phyloP scores from a whole-genome alignment of 345 rosid genomes.

The Camelina neglecta region DNA sequence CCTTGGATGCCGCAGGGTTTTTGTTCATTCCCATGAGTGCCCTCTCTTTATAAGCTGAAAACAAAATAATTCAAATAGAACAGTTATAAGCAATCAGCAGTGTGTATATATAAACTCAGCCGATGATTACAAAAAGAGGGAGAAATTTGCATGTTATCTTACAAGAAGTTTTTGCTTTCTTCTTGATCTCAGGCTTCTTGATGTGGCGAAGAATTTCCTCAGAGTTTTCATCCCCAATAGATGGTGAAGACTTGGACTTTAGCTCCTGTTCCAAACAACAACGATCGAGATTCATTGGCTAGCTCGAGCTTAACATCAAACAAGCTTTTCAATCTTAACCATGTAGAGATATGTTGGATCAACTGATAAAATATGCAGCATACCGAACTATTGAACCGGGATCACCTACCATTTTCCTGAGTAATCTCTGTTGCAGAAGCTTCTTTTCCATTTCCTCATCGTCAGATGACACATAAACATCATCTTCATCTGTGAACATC shows the following conservation, averaged over 20 bases:
- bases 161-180: slow-evolving; percentile 71
- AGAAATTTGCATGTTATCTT: slow-evolving; percentile 42
- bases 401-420: slow-evolving; percentile 68
- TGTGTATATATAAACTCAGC: slow-evolving; percentile 19
- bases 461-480: slow-evolving; percentile 77
- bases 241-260: slow-evolving; percentile 54
- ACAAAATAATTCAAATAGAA: neutral
- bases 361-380: slow-evolving; percentile 25
- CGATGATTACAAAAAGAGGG: slow-evolving; percentile 9
- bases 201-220: slow-evolving; percentile 71
- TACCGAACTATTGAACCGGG: neutral
- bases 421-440: slow-evolving; percentile 52
- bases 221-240: slow-evolving; percentile 60
- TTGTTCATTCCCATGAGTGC: slow-evolving; percentile 52
- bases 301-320: slow-evolving; percentile 21
- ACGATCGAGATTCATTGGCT: slow-evolving; percentile 2
- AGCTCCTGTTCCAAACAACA: slow-evolving; percentile 59
- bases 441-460: slow-evolving; percentile 80
- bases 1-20: slow-evolving; percentile 61
- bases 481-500: slow-evolving; percentile 89
- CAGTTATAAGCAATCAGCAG: slow-evolving; percentile 20
- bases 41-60: slow-evolving; percentile 59
- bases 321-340: slow-evolving; percentile 2
- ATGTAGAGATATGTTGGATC: slow-evolving; percentile 4
- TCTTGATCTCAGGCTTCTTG: slow-evolving; percentile 71